These are phyloP conservation scores for Saxophila tyrrhenica DNA, from an alignment of 495 filamentous ascomycete species.

Conservation along the genomic window DNA sequence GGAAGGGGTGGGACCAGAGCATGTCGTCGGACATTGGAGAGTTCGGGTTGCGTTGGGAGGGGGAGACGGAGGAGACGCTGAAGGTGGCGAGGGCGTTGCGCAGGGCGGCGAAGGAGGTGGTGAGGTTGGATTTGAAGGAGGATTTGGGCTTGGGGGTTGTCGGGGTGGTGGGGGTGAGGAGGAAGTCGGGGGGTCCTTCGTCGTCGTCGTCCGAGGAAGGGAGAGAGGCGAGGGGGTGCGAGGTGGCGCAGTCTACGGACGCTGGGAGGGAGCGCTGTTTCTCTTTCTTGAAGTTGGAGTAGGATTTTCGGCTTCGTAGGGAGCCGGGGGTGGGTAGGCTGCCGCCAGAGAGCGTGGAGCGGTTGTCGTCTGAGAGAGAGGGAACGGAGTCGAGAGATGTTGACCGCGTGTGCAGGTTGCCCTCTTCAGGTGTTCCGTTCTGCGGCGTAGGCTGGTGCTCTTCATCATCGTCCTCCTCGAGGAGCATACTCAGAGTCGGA, in stretches of 20 bases:
- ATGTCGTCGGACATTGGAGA: slow-evolving; percentile 76
- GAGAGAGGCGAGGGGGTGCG: slow-evolving; percentile 26
- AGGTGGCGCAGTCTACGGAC: slow-evolving; percentile 23
- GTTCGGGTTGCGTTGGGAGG: slow-evolving; percentile 24
- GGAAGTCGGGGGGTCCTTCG: slow-evolving; percentile 20
- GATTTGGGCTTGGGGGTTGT: slow-evolving; percentile 23
- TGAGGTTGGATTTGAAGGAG: slow-evolving; percentile 87
- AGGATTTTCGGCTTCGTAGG: slow-evolving; percentile 9
- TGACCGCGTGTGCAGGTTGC: slow-evolving; percentile 20
- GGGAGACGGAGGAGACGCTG: slow-evolving; percentile 14
- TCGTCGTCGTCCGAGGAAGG: slow-evolving; percentile 15
- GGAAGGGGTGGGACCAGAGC: slow-evolving; percentile 64
- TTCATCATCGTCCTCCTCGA: slow-evolving; percentile 24
- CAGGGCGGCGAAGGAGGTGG: slow-evolving; percentile 77
- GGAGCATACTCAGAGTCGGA: slow-evolving; percentile 29
- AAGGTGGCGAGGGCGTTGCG: slow-evolving; percentile 77
- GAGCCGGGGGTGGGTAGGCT: slow-evolving; percentile 22
- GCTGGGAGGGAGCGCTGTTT: slow-evolving; percentile 20
- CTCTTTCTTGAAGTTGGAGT: slow-evolving; percentile 8
- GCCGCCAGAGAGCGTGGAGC: slow-evolving; percentile 14
- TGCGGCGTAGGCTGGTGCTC: slow-evolving; percentile 16
- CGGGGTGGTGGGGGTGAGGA: slow-evolving; percentile 21
- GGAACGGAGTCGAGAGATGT: slow-evolving; percentile 30
- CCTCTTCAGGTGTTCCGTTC: slow-evolving; percentile 18
- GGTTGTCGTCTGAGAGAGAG: slow-evolving; percentile 25